Evolutionary conservation across 495 filamentous ascomycete species (phyloP).

Genomic region (Parathielavia hyrcaniae): DNA sequence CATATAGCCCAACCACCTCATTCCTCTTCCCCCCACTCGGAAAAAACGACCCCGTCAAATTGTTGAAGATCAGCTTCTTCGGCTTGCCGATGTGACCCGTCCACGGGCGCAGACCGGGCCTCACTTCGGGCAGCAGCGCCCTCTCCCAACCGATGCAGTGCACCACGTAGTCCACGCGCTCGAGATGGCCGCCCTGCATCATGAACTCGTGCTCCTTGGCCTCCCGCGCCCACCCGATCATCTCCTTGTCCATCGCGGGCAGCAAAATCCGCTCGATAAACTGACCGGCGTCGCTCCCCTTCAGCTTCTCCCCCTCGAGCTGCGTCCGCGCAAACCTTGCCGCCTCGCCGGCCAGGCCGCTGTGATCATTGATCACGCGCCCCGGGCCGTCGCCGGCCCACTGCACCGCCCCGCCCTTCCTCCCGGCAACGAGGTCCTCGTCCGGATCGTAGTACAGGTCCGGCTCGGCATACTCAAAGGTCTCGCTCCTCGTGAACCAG

Average conservation of each 20-base stretch:
- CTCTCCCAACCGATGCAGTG: slow-evolving; percentile 20
- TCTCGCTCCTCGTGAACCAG: slow-evolving; percentile 24
- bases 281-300: slow-evolving; percentile 44
- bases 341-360: slow-evolving; percentile 31
- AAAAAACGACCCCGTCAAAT: slow-evolving; percentile 16
- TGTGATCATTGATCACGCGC: slow-evolving; percentile 28
- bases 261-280: slow-evolving; percentile 35
- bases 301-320: slow-evolving; percentile 34
- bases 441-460: too few species aligned
- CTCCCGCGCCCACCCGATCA: neutral
- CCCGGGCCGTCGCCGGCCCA: slow-evolving; percentile 5
- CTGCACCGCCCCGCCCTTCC: slow-evolving; percentile 10
- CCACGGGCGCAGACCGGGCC: neutral
- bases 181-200: neutral
- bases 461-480: slow-evolving; percentile 4
- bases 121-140: slow-evolving; percentile 2
- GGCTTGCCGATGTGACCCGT: neutral
- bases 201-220: neutral
- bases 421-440: slow-evolving; percentile 12
- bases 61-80: slow-evolving; percentile 11
- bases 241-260: neutral
- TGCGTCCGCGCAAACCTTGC: slow-evolving; percentile 10
- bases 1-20: slow-evolving; percentile 18
- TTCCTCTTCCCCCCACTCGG: neutral
- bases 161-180: slow-evolving; percentile 17